Evolutionary conservation across 1,139 yeast genomes (phyloP).

Genomic region (Suhomyces chickasaworum): DNA sequence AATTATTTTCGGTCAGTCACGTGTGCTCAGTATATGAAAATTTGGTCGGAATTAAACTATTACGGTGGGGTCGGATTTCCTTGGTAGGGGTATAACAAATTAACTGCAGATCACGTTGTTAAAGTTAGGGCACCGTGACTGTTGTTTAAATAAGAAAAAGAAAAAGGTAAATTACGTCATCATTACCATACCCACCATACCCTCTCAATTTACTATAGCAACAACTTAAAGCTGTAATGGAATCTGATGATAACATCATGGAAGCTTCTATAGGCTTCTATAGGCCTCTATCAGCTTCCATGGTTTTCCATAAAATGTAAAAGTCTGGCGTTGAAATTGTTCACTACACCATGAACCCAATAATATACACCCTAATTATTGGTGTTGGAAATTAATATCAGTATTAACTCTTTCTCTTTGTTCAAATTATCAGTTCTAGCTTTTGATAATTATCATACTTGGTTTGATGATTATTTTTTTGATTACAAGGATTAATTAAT

Average conservation of each 20-base stretch:
- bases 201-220: not conserved
- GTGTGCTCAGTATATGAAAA: not conserved
- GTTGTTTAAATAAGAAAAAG: not conserved
- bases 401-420: not conserved
- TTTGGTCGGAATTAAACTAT: slow-evolving; percentile 3
- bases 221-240: not conserved
- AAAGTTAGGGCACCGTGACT: slow-evolving; percentile 11
- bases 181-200: too few relatives aligned
- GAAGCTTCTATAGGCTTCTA: not conserved
- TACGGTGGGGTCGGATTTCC: not conserved
- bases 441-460: too few relatives aligned
- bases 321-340: too few relatives aligned
- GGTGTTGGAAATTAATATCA: not conserved
- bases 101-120: slow-evolving; percentile 4
- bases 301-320: too few relatives aligned
- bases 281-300: too few relatives aligned
- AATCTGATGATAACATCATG: not conserved
- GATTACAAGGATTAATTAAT: not conserved
- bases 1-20: too few relatives aligned
- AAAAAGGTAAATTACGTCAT: not conserved
- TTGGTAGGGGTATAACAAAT: not conserved
- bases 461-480: too few relatives aligned
- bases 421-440: too few relatives aligned
- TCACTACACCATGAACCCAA: too few relatives aligned
- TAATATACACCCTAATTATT: too few relatives aligned